Evolutionary conservation across 2,329 filamentous ascomycete species (phyloP), one percentile per base, ranked within the genome.

Genomic region (Colletotrichum sp.): DNA sequence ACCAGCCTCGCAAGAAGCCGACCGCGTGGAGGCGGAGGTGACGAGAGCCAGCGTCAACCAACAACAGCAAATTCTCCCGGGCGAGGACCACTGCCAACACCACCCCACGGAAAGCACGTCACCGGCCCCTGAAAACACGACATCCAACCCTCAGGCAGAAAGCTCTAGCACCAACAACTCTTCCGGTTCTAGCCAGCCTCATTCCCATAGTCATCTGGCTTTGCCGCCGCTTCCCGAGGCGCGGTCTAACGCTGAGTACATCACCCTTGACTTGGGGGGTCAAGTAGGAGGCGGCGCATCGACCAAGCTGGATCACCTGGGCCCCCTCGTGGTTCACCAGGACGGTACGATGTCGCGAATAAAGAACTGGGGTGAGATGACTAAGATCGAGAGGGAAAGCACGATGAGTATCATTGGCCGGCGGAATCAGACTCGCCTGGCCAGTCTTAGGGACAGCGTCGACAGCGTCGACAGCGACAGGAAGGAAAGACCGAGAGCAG

Each of bases 271-370:
- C 78, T 80, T 85, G 75, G 81, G 81, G 64, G 80, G 80, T 59
- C 80, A 74, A 36, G 7, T 28, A 36, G 74, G 74, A 63, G 74
- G 63, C 72, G 59, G 78, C 74, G 39, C 84, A 16, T 82, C 82
- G 3, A 87, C 94, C 59, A 90, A 89, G 66, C 89, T 96, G 10
- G 93, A 95, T 80, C 89, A 91, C 76, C 86, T 96, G 28, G 94
- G 94, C 0, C 94, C 94, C 3, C 87, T 96, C 79, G 93, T 96
- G 2, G 92, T 96, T 71, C 94, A 95, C 82, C 86, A 88, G 76
- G 93, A 96, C 83, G 94, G 94, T 24, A 92, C 92, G 10, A 83
- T 95, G 79, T 92, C 92, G 72, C 89, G 94, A 39, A 94, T 96
- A 79, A 85, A 89, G 43, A 96, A 96, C 83, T 96, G 94, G 94